Evolutionary conservation across 2,329 filamentous ascomycete species (phyloP), one percentile per base, ranked within the genome.

Genomic region (Metarhizium brunneum): DNA sequence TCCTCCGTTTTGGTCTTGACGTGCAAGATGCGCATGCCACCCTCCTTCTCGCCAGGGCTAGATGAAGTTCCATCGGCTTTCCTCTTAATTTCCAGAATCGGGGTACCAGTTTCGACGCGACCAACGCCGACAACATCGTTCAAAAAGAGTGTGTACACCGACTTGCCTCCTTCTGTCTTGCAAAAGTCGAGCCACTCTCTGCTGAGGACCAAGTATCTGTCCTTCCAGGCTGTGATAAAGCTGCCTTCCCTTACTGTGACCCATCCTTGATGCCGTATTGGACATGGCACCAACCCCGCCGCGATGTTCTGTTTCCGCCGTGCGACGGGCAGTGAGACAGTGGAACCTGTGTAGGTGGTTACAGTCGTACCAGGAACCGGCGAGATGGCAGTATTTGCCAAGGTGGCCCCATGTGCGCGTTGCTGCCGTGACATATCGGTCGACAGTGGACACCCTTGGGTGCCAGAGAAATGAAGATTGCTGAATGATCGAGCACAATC

Each of bases 1-100:
- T 95, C 91, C 65, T 97, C 92, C 55, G 85, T 88, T 72, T 95
- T 95, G 63, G 96, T 90, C 68, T 88, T 89, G 69, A 95, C 92
- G 60, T 92, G 90, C 53, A 96, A 82, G 2, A 88, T 88, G 69
- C 88, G 90, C 56, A 86, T 87, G 4, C 85, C 81, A 38, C 89
- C 85, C 61, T 96, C 91, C 61, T 89, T 85, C 47, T 87, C 87
- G 51, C 85, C 82, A 11, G 90, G 81, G 57, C 86, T 88, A 48
- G 82, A 82, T 49, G 85, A 88, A 43, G 79, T 73, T 38, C 82
- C 84, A 64, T 84, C 85, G 53, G 84, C 78, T 54, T 82, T 78
- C 57, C 91, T 83, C 65, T 90, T 91, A 69, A 97, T 90, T 72
- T 97, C 92, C 67, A 97, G 92, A 47, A 94, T 91, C 69, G 90